Percentiles rank a stretch among this genome's conserved stretches.
Conservation (phyloP, 1,284 basidiomycete genomes). For the Trichosporon asahii region DNA sequence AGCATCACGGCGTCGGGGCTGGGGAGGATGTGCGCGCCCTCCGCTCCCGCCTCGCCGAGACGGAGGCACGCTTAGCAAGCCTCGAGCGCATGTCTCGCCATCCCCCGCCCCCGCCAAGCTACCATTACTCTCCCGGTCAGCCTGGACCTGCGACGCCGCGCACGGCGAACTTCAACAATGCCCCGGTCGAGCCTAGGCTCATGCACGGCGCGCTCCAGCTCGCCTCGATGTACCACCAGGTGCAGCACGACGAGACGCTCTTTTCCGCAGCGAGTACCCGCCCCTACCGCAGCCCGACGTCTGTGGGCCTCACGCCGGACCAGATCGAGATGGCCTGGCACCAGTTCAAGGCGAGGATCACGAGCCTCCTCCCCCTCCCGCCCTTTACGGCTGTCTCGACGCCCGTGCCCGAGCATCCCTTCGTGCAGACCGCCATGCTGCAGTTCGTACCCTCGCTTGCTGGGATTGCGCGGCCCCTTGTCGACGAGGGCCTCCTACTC, state of each 20-base stretch:
- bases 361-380: conserved; percentile 30
- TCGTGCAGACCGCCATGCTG: conserved; percentile 34
- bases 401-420: conserved; percentile 31
- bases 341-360: conserved; percentile 35
- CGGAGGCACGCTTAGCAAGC: conserved; percentile 18
- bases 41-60: conserved; percentile 17
- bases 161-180: background rate
- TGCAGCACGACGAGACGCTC: conserved; percentile 27
- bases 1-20: background rate
- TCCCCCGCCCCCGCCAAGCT: background rate
- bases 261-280: conserved; percentile 20
- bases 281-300: conserved; percentile 27
- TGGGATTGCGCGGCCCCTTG: conserved; percentile 11
- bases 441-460: conserved; percentile 24
- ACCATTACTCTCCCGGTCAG: background rate
- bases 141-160: background rate
- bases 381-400: conserved; percentile 32
- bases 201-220: conserved; percentile 18
- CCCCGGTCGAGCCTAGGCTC: background rate
- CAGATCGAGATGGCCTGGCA: conserved; percentile 37
- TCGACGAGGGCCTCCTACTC: conserved; percentile 29
- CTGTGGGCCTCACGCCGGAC: conserved; percentile 20
- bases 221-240: conserved; percentile 6
- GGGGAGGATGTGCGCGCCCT: conserved; percentile 12
- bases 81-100: background rate